A percentile compares a stretch with the other conserved stretches of the same genome.
Evolutionary conservation across 2,329 filamentous ascomycete genomes (phyloP).

Genomic region (Triangularia verruculosa): DNA sequence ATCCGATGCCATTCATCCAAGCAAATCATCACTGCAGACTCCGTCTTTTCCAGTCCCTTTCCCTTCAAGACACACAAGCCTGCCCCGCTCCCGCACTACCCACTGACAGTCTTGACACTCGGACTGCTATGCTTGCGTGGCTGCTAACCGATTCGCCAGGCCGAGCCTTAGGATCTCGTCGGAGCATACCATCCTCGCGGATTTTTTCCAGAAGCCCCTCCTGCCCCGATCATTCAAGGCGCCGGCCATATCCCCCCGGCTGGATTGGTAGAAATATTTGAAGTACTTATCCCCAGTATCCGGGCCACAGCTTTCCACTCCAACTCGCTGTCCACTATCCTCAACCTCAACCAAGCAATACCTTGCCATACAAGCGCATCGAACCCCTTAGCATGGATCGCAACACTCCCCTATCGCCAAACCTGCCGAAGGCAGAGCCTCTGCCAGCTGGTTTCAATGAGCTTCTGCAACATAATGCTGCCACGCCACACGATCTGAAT

Average conservation of each 20-base stretch:
- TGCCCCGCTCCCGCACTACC: slow-evolving; percentile 12
- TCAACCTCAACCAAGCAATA: neutral
- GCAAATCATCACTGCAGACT: slow-evolving; percentile 14
- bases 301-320: neutral
- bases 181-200: neutral
- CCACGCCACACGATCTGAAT: slow-evolving; percentile 29
- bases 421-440: slow-evolving; percentile 39
- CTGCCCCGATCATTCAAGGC: neutral
- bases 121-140: slow-evolving; percentile 3
- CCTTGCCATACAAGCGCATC: slow-evolving; percentile 14
- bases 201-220: neutral
- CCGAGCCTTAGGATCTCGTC: neutral
- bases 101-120: slow-evolving; percentile 5
- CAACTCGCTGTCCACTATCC: neutral
- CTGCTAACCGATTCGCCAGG: slow-evolving; percentile 8
- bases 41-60: slow-evolving; percentile 17
- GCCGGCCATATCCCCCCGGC: neutral
- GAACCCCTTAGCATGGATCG: slow-evolving; percentile 35
- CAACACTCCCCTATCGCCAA: slow-evolving; percentile 44
- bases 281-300: neutral
- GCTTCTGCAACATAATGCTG: slow-evolving; percentile 43
- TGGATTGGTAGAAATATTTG: slow-evolving; percentile 2
- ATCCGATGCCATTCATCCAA: slow-evolving; percentile 11
- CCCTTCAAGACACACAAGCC: slow-evolving; percentile 6
- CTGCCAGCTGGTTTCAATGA: slow-evolving; percentile 44